Base-by-base conservation (phyloP, 129 eudicot species). In the Glebionis coronaria region DNA sequence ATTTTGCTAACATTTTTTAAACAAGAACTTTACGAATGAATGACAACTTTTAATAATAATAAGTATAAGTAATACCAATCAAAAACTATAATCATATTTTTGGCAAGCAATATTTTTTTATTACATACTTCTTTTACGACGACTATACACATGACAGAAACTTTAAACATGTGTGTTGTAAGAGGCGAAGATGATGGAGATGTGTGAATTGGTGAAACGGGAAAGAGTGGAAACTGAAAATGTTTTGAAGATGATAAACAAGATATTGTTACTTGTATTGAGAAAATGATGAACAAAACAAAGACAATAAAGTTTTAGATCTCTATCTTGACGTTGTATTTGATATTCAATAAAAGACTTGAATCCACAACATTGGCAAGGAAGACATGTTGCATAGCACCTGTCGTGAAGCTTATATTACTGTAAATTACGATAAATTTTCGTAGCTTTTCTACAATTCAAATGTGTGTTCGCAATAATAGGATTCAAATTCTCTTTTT, bases 121-220 rank as follows among this genome's bases (percentile, higher is more conserved):
- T n/a, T n/a, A n/a, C n/a, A n/a, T n/a, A n/a, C n/a, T n/a, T n/a
- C n/a, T n/a, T n/a, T n/a, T n/a, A n/a, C n/a, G n/a, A n/a, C n/a
- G n/a, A n/a, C n/a, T n/a, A n/a, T n/a, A n/a, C n/a, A n/a, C n/a
- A n/a, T n/a, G n/a, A n/a, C n/a, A n/a, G n/a, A n/a, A n/a, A n/a
- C n/a, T n/a, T n/a, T n/a, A n/a, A n/a, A n/a, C n/a, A n/a, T n/a
- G n/a, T n/a, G n/a, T n/a, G n/a, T n/a, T n/a, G 54, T 85, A 16
- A 76, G 31, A 42, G 82, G 79, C 4, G 72, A 67, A 73, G 73
- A 65, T 49, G 78, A 76, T 4, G 84, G 75, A 44, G 87, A 76
- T 68, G 65, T 69, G 0, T 84, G 79, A 25, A 44, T 84, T 15
- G 23, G 55, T 64, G 97, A 82, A 10, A 87, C 85, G 88, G 88